Conservation (phyloP, 768 basidiomycete species). For the Artomyces pyxidatus region DNA sequence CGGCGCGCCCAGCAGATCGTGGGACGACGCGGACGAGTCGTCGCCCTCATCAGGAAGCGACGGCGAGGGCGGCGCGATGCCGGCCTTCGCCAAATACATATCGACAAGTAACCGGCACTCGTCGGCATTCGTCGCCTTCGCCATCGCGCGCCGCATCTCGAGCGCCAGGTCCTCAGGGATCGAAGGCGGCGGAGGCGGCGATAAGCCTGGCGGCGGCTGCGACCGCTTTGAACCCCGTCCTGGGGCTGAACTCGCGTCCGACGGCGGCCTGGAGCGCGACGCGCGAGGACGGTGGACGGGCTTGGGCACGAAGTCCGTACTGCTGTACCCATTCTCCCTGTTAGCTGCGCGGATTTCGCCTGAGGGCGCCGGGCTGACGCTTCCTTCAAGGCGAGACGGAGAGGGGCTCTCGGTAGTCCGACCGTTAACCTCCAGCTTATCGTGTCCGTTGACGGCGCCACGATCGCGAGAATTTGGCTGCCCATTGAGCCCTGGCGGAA, state of each 20-base stretch:
- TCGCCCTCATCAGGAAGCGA: not conserved
- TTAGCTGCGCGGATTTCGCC: not conserved
- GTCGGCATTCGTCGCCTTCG: constrained; percentile 61
- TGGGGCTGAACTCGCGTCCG: not conserved
- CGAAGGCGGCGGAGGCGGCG: constrained; percentile 19
- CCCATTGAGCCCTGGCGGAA: not conserved
- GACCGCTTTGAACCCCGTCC: not conserved
- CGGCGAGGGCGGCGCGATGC: constrained; percentile 2
- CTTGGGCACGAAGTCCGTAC: too few species aligned
- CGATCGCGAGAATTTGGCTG: too few species aligned
- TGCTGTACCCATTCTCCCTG: not conserved
- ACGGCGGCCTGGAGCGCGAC: not conserved
- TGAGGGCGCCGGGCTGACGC: not conserved
- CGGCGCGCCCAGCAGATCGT: not conserved
- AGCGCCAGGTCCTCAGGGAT: constrained; percentile 40
- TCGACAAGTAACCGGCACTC: constrained; percentile 84
- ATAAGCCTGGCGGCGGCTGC: not conserved
- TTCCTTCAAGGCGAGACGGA: not conserved
- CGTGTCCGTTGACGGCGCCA: not conserved
- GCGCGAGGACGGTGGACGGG: not conserved
- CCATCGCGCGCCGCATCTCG: constrained; percentile 62
- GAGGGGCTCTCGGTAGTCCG: not conserved
- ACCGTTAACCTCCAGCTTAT: not conserved
- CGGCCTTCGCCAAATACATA: constrained; percentile 53
- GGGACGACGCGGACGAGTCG: not conserved